Percentiles rank a stretch among this genome's conserved stretches.
These are phyloP conservation scores for Mycena citricolor DNA, from an alignment of 1,284 basidiomycete species.

Conservation along the genomic window DNA sequence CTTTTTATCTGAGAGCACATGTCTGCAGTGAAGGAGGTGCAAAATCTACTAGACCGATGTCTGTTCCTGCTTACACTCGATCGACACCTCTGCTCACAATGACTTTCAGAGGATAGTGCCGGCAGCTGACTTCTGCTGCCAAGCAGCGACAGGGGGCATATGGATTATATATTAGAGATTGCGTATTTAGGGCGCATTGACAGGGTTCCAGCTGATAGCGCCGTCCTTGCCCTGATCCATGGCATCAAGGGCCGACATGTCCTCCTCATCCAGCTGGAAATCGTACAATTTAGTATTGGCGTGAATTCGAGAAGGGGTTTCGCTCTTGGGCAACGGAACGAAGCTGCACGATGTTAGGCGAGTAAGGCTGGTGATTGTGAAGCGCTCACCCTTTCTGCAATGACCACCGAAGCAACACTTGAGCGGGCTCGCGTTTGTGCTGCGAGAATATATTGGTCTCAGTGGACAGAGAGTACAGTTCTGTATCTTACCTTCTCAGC, in stretches of 20 bases:
- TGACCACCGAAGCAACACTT: slow-evolving; percentile 82
- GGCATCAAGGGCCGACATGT: slow-evolving; percentile 60
- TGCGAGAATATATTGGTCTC: slow-evolving; percentile 29
- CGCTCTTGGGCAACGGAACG: slow-evolving; percentile 76
- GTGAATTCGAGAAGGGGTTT: slow-evolving; percentile 62
- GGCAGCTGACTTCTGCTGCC: not conserved
- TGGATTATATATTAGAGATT: too few species aligned
- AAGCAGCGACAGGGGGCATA: too few species aligned
- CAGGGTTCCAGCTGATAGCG: slow-evolving; percentile 72
- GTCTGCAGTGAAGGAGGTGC: slow-evolving; percentile 28
- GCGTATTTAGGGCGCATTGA: slow-evolving; percentile 38
- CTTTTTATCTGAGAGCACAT: slow-evolving; percentile 73
- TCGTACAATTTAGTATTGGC: slow-evolving; percentile 71
- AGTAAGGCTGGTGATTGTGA: too few species aligned
- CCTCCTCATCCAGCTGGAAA: slow-evolving; percentile 63
- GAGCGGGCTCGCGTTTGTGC: slow-evolving; percentile 59
- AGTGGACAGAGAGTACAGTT: not conserved
- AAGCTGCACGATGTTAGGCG: too few species aligned
- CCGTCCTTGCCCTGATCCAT: slow-evolving; percentile 67
- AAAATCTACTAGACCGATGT: slow-evolving; percentile 22
- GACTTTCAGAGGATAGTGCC: slow-evolving; percentile 1
- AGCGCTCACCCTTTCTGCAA: slow-evolving; percentile 74
- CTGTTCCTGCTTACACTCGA: not conserved
- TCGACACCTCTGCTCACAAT: not conserved
- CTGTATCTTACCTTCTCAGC: slow-evolving; percentile 50